Evolutionary conservation across 164 flowering plant genomes (phyloP).

Genomic region (Sedum album): DNA sequence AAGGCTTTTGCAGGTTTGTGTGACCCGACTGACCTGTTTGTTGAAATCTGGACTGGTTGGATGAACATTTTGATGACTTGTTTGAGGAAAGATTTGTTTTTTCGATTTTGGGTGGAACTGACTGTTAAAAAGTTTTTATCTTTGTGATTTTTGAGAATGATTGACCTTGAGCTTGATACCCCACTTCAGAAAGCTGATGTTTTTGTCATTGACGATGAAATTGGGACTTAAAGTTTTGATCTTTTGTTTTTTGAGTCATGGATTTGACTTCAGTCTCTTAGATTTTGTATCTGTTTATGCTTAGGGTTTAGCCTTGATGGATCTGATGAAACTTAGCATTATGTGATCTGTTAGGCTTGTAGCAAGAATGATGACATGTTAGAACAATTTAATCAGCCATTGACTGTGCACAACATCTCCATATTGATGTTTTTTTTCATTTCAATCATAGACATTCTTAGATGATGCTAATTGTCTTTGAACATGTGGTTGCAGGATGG

Average conservation of each 20-base stretch:
- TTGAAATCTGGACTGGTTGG: neutral
- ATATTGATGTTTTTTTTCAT: too few species aligned
- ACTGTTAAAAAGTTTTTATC: neutral
- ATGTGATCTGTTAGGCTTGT: too few species aligned
- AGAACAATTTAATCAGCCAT: neutral
- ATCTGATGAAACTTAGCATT: neutral
- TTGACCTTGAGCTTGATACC: neutral
- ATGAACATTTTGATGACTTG: neutral
- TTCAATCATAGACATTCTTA: too few species aligned
- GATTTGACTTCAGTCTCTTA: neutral
- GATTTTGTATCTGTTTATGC: neutral
- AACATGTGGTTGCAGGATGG: constrained; percentile 28
- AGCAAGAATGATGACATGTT: too few species aligned
- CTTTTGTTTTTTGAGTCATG: neutral
- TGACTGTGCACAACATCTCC: neutral
- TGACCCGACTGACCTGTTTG: neutral
- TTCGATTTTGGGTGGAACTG: neutral
- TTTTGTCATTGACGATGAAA: neutral
- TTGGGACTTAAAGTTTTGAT: neutral
- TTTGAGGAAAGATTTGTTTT: neutral
- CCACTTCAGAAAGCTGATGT: neutral
- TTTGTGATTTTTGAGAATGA: neutral
- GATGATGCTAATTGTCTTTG: neutral
- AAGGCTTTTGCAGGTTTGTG: constrained; percentile 47
- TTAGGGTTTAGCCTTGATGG: neutral